phyloP scores from a whole-genome alignment of 345 rosid genomes.

The Acer negundo region DNA sequence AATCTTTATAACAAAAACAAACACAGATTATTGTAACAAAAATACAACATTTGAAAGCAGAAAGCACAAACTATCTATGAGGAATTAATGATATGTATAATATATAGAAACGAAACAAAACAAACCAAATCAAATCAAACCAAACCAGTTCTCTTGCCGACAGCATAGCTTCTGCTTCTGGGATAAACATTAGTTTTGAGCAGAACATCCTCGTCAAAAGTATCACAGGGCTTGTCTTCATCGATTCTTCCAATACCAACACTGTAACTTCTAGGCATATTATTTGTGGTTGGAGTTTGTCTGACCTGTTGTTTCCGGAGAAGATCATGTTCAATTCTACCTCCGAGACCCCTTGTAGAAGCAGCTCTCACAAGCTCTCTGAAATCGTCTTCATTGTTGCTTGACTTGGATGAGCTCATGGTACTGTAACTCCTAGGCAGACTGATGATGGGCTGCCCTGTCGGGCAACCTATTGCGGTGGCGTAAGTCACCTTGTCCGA shows the following conservation, averaged over 20 bases:
- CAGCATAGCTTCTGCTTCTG: slow-evolving; percentile 53
- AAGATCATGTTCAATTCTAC: slow-evolving; percentile 7
- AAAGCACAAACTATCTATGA: neutral
- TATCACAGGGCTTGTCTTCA: slow-evolving; percentile 60
- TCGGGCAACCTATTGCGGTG: slow-evolving; percentile 41
- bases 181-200: slow-evolving; percentile 19
- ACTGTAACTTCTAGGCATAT: slow-evolving; percentile 41
- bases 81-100: neutral
- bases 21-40: neutral
- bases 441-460: slow-evolving; percentile 35
- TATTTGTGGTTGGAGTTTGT: neutral
- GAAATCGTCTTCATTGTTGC: slow-evolving; percentile 31
- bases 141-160: slow-evolving; percentile 24
- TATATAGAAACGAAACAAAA: neutral
- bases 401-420: slow-evolving; percentile 33
- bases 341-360: slow-evolving; percentile 36
- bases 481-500: slow-evolving; percentile 46
- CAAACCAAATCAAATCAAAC: neutral
- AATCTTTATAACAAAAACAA: too few species aligned
- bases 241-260: slow-evolving; percentile 70
- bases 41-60: neutral
- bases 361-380: slow-evolving; percentile 57
- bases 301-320: neutral
- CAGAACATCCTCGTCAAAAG: slow-evolving; percentile 42
- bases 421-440: slow-evolving; percentile 57